Percentiles rank a stretch among this genome's conserved stretches.
Evolutionary conservation across 1,139 yeast genomes (phyloP).

Genomic region (Lipomyces yarrowii): DNA sequence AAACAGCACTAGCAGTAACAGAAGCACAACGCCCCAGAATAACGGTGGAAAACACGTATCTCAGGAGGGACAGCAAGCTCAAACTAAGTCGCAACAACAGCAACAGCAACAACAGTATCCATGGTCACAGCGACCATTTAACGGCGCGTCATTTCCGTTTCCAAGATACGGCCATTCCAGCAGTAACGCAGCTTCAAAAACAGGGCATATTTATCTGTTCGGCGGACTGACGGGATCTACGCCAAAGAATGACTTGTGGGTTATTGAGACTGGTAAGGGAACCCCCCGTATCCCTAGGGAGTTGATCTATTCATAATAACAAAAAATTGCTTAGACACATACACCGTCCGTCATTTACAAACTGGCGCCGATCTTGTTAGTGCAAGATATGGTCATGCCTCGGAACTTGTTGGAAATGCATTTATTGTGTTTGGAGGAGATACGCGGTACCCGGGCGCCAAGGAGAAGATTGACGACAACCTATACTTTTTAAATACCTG

Average conservation of each 20-base stretch:
- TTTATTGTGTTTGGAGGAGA: slow-evolving; percentile 96
- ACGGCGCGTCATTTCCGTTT: slow-evolving; percentile 64
- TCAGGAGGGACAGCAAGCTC: slow-evolving; percentile 6
- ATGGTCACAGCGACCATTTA: slow-evolving; percentile 73
- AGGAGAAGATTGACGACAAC: slow-evolving; percentile 77
- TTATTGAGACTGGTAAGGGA: slow-evolving; percentile 45
- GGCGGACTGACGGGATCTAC: slow-evolving; percentile 94
- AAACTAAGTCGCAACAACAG: slow-evolving; percentile 36
- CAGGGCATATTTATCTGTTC: slow-evolving; percentile 83
- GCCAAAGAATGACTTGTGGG: slow-evolving; percentile 95
- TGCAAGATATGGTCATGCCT: slow-evolving; percentile 95
- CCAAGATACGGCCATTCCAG: slow-evolving; percentile 94
- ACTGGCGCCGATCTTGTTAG: slow-evolving; percentile 77
- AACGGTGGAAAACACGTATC: not conserved
- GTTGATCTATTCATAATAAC: not conserved
- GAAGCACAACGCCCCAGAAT: not conserved
- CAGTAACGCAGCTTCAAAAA: slow-evolving; percentile 66
- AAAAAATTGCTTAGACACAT: slow-evolving; percentile 38
- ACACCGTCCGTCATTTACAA: slow-evolving; percentile 66
- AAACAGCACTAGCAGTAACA: slow-evolving; percentile 22
- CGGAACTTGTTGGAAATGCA: slow-evolving; percentile 92
- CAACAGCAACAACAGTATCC: slow-evolving; percentile 55
- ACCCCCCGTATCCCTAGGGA: too few relatives aligned
- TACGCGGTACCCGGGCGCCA: slow-evolving; percentile 76
- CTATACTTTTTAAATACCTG: slow-evolving; percentile 81